These are phyloP conservation scores for Penicillium sp. DNA, from an alignment of 2,329 filamentous ascomycete genomes.

Conservation along the genomic window DNA sequence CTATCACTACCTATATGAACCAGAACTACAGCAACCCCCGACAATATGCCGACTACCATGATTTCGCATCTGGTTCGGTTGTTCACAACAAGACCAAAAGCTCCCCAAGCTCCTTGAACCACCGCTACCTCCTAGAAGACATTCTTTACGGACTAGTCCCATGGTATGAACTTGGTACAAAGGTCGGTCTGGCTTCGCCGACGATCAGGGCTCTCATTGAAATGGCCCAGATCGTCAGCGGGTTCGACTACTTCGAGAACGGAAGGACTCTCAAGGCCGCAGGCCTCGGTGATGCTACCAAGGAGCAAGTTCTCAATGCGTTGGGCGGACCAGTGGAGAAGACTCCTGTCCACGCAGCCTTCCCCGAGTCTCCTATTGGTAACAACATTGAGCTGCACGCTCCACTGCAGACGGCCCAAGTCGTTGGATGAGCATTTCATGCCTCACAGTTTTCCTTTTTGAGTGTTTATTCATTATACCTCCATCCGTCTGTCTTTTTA, in stretches of 20 bases:
- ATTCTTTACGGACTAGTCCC: slow-evolving; percentile 16
- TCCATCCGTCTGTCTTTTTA: background rate
- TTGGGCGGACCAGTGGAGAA: slow-evolving; percentile 14
- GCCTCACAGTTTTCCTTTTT: background rate
- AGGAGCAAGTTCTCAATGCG: slow-evolving; percentile 15
- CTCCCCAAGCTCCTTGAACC: slow-evolving; percentile 13
- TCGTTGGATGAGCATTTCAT: background rate
- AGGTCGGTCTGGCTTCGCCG: slow-evolving; percentile 15
- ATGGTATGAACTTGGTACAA: slow-evolving; percentile 20
- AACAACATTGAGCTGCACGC: background rate
- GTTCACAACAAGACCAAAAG: slow-evolving; percentile 24
- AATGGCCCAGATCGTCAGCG: slow-evolving; percentile 19
- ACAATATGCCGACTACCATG: slow-evolving; percentile 16
- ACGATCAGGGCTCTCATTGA: slow-evolving; percentile 18
- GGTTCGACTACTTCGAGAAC: slow-evolving; percentile 17
- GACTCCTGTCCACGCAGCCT: background rate
- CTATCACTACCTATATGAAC: slow-evolving; percentile 21
- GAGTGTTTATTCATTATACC: background rate
- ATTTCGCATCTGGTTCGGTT: slow-evolving; percentile 15
- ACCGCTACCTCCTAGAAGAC: slow-evolving; percentile 18
- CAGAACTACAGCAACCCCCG: slow-evolving; percentile 17
- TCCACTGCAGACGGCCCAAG: slow-evolving; percentile 1
- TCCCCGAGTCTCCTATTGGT: background rate
- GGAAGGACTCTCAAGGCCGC: slow-evolving; percentile 13
- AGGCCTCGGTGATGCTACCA: slow-evolving; percentile 15